Base-by-base conservation (phyloP, 2,329 filamentous ascomycete species). In the Cytospora piceae region DNA sequence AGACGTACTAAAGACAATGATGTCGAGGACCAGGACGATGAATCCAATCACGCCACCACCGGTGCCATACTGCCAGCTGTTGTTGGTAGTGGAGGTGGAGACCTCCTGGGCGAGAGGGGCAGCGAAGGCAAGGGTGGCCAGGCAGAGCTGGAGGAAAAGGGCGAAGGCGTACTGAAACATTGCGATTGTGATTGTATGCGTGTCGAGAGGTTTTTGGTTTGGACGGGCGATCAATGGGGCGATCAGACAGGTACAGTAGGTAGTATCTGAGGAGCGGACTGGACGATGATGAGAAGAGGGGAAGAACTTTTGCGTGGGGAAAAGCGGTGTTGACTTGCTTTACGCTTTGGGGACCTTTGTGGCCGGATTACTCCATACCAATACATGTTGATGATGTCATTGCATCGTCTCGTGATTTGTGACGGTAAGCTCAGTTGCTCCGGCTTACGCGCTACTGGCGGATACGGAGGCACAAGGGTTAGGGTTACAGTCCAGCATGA, bases 31-130 rank as follows among this genome's bases (percentile, higher is more conserved):
- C 31, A 90, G 74, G 4, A 89, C 79, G 63, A 89, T 83, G 70
- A 89, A 84, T 1, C 87, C 87, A 8, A 88, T 57, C 42, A 89
- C 80, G 1, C 87, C 87, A 20, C 87, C 87, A 31, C 87, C 85
- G 2, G 84, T 84, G 51, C 86, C 86, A 57, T 85, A 87, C 64
- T 86, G 82, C 83, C 83, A 86, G 12, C 82, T 75, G 69, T 82
- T 79, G 37, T 74, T 75, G 53, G 69, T 73, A 24, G 74, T 76
- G 9, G 77, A 74, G 17, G 74, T 75, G 11, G 80, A 69, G 39
- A 79, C 75, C 9, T 75, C 76, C 52, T 76, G 73, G 17, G 72
- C 73, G 39, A 81, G 65, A 58, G 82, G 81, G 2, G 83, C 83
- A 27, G 83, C 85, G 63, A 80, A 76, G 56, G 82, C 78, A 63